Evolutionary conservation across 2,329 filamentous ascomycete genomes (phyloP).

Genomic region (Lecanosticta acicola): DNA sequence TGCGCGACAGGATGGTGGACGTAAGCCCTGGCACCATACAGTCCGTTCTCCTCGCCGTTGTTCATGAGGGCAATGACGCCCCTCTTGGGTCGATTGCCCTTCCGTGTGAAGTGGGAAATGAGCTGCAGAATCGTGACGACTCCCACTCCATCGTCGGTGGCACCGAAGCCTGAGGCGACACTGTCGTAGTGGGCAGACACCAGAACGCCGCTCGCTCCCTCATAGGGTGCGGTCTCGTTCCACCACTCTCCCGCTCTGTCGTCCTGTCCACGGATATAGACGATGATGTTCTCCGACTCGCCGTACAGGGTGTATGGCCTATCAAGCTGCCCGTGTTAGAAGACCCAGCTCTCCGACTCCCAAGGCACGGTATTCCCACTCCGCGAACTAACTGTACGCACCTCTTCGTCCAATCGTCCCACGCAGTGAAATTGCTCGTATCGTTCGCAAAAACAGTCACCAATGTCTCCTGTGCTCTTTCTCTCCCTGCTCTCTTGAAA

Average conservation of each 20-base stretch:
- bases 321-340: neutral
- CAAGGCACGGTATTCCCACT: too few relatives aligned
- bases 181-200: constrained; percentile 95
- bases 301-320: constrained; percentile 60
- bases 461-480: constrained; percentile 11
- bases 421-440: constrained; percentile 67
- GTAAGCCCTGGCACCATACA: constrained; percentile 82
- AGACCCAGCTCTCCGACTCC: neutral
- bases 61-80: constrained; percentile 84
- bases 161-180: constrained; percentile 85
- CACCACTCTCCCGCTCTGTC: constrained; percentile 70
- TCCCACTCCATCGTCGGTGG: constrained; percentile 89
- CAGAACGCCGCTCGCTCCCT: constrained; percentile 65
- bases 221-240: constrained; percentile 38
- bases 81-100: constrained; percentile 64
- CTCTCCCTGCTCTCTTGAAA: constrained; percentile 13
- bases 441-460: constrained; percentile 71
- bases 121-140: constrained; percentile 82
- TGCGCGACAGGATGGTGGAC: constrained; percentile 73
- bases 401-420: constrained; percentile 20
- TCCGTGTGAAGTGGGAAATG: constrained; percentile 73
- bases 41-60: constrained; percentile 90
- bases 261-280: constrained; percentile 79
- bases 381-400: neutral
- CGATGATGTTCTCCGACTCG: constrained; percentile 84